phyloP scores from a whole-genome alignment of 805 yeast genomes.

The Torulaspora maleeae region DNA sequence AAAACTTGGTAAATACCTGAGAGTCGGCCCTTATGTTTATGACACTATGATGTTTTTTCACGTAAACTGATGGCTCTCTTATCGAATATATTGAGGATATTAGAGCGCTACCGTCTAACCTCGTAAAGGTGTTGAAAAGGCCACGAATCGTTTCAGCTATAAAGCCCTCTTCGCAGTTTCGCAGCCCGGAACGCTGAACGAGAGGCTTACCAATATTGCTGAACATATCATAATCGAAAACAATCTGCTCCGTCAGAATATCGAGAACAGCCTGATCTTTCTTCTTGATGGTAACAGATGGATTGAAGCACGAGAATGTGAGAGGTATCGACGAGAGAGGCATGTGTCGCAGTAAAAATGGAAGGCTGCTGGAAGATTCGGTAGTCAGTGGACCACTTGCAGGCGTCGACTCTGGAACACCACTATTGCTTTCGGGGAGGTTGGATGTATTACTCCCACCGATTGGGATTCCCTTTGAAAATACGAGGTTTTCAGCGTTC shows the following conservation, averaged over 20 bases:
- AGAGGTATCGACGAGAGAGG: slow-evolving; percentile 61
- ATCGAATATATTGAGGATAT: slow-evolving; percentile 25
- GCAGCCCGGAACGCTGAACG: slow-evolving; percentile 38
- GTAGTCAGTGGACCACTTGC: slow-evolving; percentile 13
- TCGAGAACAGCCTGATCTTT: slow-evolving; percentile 26
- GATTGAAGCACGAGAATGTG: slow-evolving; percentile 35
- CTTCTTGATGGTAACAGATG: slow-evolving; percentile 16
- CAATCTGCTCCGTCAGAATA: slow-evolving; percentile 31
- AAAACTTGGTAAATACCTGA: slow-evolving; percentile 51
- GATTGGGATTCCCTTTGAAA: not conserved
- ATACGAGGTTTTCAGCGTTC: slow-evolving; percentile 1
- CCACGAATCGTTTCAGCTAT: slow-evolving; percentile 20
- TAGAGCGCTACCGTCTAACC: slow-evolving; percentile 27
- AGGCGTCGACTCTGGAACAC: slow-evolving; percentile 20
- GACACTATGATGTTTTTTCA: slow-evolving; percentile 33
- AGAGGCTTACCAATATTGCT: slow-evolving; percentile 53
- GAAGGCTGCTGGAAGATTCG: slow-evolving; percentile 53
- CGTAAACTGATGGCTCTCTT: slow-evolving; percentile 30
- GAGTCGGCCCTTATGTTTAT: slow-evolving; percentile 45
- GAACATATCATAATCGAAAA: slow-evolving; percentile 43
- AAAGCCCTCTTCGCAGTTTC: slow-evolving; percentile 20
- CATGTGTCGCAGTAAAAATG: slow-evolving; percentile 60
- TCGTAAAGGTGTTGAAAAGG: slow-evolving; percentile 24
- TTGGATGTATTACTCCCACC: slow-evolving; percentile 1
- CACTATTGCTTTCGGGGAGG: slow-evolving; percentile 15